Percentiles rank a stretch among this genome's conserved stretches.
phyloP scores from a whole-genome alignment of 2,329 filamentous ascomycete species.

The Tolypocladium sp. region DNA sequence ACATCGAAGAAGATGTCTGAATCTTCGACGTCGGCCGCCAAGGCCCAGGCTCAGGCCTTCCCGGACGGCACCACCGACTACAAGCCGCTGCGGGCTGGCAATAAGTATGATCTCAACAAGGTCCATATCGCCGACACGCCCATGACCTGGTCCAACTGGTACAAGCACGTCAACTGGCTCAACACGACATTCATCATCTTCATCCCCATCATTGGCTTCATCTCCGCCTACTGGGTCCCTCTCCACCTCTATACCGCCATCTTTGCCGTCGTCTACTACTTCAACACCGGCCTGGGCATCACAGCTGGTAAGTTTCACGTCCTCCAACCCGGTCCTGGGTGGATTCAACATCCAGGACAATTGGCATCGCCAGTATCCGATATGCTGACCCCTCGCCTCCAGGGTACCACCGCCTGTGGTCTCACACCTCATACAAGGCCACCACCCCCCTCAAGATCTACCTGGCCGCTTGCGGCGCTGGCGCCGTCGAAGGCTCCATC shows the following conservation, averaged over 20 bases:
- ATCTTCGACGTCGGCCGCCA: constrained; percentile 28
- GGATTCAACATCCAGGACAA: not conserved
- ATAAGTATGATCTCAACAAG: constrained; percentile 52
- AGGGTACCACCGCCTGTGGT: constrained; percentile 64
- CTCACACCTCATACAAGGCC: constrained; percentile 76
- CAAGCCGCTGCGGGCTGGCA: constrained; percentile 34
- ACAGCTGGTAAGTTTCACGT: constrained; percentile 51
- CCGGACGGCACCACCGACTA: constrained; percentile 48
- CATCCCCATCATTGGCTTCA: constrained; percentile 63
- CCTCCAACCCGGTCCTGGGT: not conserved
- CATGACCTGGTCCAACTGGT: constrained; percentile 76
- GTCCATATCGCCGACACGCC: constrained; percentile 77
- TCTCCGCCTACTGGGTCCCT: constrained; percentile 72
- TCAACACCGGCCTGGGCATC: constrained; percentile 73
- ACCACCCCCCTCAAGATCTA: constrained; percentile 69
- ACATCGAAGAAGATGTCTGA: constrained; percentile 17
- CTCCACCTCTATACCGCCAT: constrained; percentile 61
- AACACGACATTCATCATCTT: constrained; percentile 75
- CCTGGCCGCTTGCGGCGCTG: constrained; percentile 71
- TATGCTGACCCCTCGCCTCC: not conserved
- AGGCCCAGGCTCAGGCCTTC: constrained; percentile 30
- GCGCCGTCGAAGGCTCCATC: constrained; percentile 77
- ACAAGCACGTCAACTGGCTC: constrained; percentile 90
- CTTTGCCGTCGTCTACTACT: constrained; percentile 73
- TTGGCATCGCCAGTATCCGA: not conserved